These are phyloP conservation scores for Acer negundo DNA, from an alignment of 345 rosid genomes.

Conservation along the genomic window DNA sequence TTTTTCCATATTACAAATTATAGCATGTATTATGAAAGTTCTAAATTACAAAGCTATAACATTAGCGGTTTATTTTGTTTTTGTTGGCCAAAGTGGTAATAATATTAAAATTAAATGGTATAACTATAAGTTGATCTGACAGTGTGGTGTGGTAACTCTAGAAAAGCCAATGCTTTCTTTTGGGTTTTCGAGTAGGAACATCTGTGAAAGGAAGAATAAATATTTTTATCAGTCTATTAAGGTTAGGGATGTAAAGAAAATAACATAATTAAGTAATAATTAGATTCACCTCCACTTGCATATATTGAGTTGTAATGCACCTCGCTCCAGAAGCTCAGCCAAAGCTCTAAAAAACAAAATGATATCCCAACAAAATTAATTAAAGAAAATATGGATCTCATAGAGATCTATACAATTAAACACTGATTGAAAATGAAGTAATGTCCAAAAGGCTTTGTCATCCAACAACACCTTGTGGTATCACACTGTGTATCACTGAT, in stretches of 20 bases:
- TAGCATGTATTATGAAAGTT: neutral
- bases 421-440: neutral
- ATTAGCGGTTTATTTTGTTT: too few relatives aligned
- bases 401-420: neutral
- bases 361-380: neutral
- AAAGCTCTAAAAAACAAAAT: conserved; percentile 50
- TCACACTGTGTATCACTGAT: neutral
- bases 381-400: neutral
- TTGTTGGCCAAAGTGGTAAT: too few relatives aligned
- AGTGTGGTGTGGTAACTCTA: conserved; percentile 16
- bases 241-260: neutral
- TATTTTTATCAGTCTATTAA: neutral
- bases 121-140: neutral
- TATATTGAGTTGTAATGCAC: conserved; percentile 93
- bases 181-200: conserved; percentile 68
- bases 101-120: neutral
- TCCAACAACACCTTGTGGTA: neutral
- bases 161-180: conserved; percentile 83
- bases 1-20: neutral
- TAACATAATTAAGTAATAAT: neutral
- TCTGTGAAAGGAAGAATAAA: conserved; percentile 42
- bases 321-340: conserved; percentile 99
- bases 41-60: neutral
- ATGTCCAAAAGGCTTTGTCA: neutral
- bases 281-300: conserved; percentile 69